phyloP scores from a whole-genome alignment of 257 asterid species.

The Solanum microdontum region DNA sequence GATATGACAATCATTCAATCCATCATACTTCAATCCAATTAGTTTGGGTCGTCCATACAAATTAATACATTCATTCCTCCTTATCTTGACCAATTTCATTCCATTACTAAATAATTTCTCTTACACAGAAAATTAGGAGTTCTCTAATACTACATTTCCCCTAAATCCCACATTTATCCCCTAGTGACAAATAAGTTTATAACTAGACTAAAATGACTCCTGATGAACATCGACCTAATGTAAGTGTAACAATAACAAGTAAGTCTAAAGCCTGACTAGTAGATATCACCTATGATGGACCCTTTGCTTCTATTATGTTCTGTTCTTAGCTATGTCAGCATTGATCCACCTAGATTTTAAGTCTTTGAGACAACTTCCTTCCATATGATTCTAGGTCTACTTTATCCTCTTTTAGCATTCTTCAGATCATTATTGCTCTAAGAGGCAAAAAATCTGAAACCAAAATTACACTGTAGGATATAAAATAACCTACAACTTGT shows the following conservation, averaged over 20 bases:
- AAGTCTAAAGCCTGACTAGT: background rate
- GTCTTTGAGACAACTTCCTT: background rate
- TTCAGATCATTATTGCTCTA: background rate
- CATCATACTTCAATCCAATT: background rate
- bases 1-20: background rate
- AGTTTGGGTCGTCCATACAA: background rate
- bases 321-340: background rate
- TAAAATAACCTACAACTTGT: background rate
- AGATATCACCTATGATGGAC: background rate
- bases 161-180: background rate
- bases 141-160: background rate
- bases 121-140: background rate
- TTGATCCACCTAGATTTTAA: background rate
- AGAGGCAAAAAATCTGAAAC: background rate
- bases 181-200: background rate
- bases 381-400: background rate
- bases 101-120: background rate
- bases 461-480: background rate
- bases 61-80: background rate
- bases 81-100: background rate
- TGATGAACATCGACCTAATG: background rate
- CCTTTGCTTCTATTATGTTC: background rate
- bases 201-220: background rate
- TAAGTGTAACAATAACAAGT: background rate
- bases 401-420: background rate